Evolutionary conservation across 169 alveolate species (phyloP).

Genomic region (Hammondia hammondi): DNA sequence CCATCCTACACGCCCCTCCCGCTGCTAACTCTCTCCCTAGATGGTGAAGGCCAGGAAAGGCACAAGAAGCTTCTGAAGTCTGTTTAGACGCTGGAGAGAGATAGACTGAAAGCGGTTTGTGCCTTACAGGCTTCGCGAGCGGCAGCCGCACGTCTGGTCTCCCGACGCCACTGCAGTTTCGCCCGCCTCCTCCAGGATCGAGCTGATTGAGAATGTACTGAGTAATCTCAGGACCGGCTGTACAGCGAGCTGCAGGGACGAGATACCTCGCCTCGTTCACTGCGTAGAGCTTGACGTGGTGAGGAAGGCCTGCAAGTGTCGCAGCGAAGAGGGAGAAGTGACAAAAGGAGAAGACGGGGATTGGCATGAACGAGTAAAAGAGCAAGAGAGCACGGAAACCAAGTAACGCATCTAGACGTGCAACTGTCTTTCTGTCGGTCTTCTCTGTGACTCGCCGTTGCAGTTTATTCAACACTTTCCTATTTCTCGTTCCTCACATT

Average conservation of each 20-base stretch:
- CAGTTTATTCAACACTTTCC: no score
- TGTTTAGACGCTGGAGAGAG: neutral
- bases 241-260: constrained; percentile 61
- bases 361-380: no score
- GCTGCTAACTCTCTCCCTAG: no score
- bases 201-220: constrained; percentile 50
- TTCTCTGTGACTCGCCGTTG: no score
- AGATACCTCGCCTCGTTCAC: constrained; percentile 43
- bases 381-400: no score
- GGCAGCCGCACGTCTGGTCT: constrained; percentile 40
- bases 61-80: no score
- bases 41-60: no score
- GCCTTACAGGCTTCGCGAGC: neutral
- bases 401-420: no score
- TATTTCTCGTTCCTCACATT: no score
- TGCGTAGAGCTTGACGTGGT: constrained; percentile 59
- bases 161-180: constrained; percentile 64
- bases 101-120: neutral
- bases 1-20: no score
- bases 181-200: constrained; percentile 56
- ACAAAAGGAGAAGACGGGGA: neutral
- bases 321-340: neutral
- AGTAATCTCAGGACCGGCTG: constrained; percentile 25
- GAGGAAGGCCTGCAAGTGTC: constrained; percentile 9
- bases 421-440: no score